Percentiles rank a stretch among this genome's conserved stretches.
phyloP scores from a whole-genome alignment of 1,284 basidiomycete species.

The Heterobasidion parviporum region DNA sequence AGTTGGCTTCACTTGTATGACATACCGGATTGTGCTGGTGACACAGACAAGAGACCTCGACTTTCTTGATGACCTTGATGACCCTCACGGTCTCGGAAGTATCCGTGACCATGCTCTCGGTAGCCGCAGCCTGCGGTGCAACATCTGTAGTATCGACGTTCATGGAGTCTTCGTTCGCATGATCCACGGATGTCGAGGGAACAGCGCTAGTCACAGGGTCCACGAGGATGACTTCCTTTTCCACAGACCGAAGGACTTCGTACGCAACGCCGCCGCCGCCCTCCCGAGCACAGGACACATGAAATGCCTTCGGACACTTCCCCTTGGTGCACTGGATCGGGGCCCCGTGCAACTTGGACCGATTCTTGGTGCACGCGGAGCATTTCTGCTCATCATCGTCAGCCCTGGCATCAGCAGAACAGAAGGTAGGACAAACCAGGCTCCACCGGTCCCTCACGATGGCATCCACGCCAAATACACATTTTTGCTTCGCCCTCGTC shows the following conservation, averaged over 20 bases:
- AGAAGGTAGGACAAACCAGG: conserved; percentile 47
- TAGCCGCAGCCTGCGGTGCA: background rate
- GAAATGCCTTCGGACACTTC: conserved; percentile 89
- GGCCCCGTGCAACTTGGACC: conserved; percentile 71
- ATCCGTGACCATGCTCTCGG: conserved; percentile 5
- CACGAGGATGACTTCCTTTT: conserved; percentile 67
- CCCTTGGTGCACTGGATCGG: conserved; percentile 93
- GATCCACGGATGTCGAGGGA: background rate
- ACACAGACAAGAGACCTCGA: conserved; percentile 69
- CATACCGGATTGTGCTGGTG: conserved; percentile 78
- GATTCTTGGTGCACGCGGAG: conserved; percentile 64
- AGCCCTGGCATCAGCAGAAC: background rate
- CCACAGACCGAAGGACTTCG: conserved; percentile 55
- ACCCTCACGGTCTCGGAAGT: conserved; percentile 29
- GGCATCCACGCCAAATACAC: conserved; percentile 75
- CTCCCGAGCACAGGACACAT: conserved; percentile 82
- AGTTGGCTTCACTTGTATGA: conserved; percentile 10
- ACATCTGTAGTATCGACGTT: conserved; percentile 9
- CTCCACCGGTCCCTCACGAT: conserved; percentile 89
- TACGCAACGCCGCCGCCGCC: conserved; percentile 52
- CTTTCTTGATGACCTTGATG: conserved; percentile 59
- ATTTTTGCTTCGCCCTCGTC: conserved; percentile 34
- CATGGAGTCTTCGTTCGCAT: conserved; percentile 12
- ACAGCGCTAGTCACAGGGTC: conserved; percentile 18
- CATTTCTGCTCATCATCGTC: conserved; percentile 62